Conservation (phyloP, 257 asterid genomes). For the Nicotiana paniculata region DNA sequence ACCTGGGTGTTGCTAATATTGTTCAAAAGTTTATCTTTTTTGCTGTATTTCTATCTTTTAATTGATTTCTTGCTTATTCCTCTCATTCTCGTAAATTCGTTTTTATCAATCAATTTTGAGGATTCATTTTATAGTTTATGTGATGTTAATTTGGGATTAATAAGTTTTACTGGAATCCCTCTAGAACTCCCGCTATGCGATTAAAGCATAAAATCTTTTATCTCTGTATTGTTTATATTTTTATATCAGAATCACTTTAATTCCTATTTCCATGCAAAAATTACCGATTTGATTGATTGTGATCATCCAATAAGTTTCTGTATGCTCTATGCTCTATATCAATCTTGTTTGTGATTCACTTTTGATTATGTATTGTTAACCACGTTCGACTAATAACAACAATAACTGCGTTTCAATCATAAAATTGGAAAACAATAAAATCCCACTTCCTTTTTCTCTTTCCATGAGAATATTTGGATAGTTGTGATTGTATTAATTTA, state of each 20-base stretch:
- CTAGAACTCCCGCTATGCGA: not conserved
- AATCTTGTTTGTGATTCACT: no score
- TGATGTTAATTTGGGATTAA: not conserved
- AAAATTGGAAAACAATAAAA: not conserved
- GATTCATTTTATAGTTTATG: not conserved
- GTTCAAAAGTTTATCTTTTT: not conserved
- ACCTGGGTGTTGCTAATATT: not conserved
- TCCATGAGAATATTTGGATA: not conserved
- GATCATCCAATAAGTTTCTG: not conserved
- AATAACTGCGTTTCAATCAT: no score
- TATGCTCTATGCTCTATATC: not conserved
- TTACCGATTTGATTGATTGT: not conserved
- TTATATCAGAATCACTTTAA: not conserved
- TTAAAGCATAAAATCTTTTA: not conserved
- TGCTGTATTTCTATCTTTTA: not conserved
- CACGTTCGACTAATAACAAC: no score
- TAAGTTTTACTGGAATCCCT: not conserved
- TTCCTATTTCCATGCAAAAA: not conserved
- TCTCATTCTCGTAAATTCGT: not conserved
- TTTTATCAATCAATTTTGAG: not conserved
- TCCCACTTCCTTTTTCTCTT: no score
- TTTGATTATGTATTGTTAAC: no score
- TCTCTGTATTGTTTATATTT: not conserved
- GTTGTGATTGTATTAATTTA: not conserved
- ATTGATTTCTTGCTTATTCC: not conserved